Evolutionary conservation across 345 rosid species (phyloP).

Genomic region (Gossypium thurberi): DNA sequence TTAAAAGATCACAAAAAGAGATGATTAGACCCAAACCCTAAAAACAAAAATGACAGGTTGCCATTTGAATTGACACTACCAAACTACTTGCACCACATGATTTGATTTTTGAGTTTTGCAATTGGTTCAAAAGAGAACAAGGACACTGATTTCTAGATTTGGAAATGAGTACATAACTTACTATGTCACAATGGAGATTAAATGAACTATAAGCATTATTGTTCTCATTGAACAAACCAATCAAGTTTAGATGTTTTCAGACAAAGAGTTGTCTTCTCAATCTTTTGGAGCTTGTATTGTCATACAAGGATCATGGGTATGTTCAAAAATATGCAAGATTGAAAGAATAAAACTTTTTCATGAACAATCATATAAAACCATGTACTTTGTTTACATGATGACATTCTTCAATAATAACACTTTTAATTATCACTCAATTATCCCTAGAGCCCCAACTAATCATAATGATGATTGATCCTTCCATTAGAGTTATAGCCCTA

Average conservation of each 20-base stretch:
- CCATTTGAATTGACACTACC: background rate
- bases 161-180: too few relatives aligned
- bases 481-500: slow-evolving; percentile 9
- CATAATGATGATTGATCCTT: slow-evolving; percentile 32
- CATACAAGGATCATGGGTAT: background rate
- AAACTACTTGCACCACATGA: background rate
- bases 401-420: slow-evolving; percentile 7
- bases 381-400: slow-evolving; percentile 18
- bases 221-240: background rate
- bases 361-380: slow-evolving; percentile 16
- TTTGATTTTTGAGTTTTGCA: background rate
- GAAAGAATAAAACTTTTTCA: background rate
- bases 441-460: slow-evolving; percentile 29
- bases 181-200: background rate
- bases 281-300: background rate
- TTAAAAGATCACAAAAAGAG: background rate
- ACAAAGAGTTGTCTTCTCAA: background rate
- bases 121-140: background rate
- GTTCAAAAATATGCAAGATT: background rate
- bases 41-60: background rate
- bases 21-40: too few relatives aligned
- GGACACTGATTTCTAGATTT: too few relatives aligned
- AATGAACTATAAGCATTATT: background rate
- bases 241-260: background rate
- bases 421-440: slow-evolving; percentile 11